Conservation (phyloP, 2,329 filamentous ascomycete species). For the Diaporthe vexans region DNA sequence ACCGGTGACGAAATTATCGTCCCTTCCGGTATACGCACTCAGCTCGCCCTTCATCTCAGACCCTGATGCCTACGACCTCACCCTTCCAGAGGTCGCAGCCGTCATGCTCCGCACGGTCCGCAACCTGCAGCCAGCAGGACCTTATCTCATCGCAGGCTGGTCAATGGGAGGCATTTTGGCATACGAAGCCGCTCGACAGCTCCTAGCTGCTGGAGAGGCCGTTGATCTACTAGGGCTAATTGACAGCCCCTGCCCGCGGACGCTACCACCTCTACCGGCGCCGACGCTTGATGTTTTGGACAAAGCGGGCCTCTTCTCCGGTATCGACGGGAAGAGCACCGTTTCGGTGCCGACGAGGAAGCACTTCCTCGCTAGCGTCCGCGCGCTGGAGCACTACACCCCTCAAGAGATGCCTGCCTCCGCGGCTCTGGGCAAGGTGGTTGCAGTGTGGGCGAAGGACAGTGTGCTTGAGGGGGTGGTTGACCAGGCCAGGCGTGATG, state of each 20-base stretch:
- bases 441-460: constrained; percentile 13
- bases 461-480: constrained; percentile 18
- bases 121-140: constrained; percentile 1
- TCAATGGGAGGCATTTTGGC: constrained; percentile 28
- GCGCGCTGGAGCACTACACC: constrained; percentile 23
- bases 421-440: not conserved
- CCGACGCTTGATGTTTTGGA: constrained; percentile 48
- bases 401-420: constrained; percentile 6
- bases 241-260: constrained; percentile 16
- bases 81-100: not conserved
- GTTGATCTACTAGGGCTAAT: constrained; percentile 14
- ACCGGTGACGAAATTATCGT: not conserved
- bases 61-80: constrained; percentile 18
- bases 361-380: constrained; percentile 22
- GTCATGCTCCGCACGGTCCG: constrained; percentile 16
- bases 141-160: constrained; percentile 24
- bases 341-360: not conserved
- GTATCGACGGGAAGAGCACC: constrained; percentile 20
- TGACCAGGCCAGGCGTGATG: not conserved
- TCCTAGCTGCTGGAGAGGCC: not conserved
- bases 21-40: constrained; percentile 18
- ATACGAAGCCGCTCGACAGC: constrained; percentile 20
- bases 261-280: not conserved
- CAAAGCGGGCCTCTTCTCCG: constrained; percentile 43
- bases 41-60: constrained; percentile 25